Percentiles rank a stretch among this genome's conserved stretches.
Evolutionary conservation across 23 red algal genomes (phyloP).

Genomic region (Gracilaria gracilis): DNA sequence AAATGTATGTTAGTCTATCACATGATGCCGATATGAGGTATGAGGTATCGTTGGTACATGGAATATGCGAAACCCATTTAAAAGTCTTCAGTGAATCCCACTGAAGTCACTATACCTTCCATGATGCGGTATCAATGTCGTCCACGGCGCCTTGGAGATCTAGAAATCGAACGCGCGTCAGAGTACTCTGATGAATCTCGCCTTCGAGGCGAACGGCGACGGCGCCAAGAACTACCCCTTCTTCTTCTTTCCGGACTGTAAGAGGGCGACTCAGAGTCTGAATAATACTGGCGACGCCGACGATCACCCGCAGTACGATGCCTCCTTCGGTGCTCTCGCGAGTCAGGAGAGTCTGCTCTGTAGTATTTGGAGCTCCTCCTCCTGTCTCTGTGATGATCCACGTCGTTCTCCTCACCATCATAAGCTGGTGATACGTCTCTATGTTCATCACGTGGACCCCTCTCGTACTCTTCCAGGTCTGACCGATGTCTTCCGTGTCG

Average conservation of each 20-base stretch:
- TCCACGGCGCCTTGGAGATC: constrained; percentile 7
- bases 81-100: neutral
- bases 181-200: constrained; percentile 14
- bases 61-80: neutral
- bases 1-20: constrained; percentile 40
- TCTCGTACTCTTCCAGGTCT: constrained; percentile 19
- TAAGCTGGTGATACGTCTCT: constrained; percentile 13
- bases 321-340: constrained; percentile 17
- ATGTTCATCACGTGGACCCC: constrained; percentile 4
- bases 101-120: constrained; percentile 39
- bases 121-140: neutral
- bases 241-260: constrained; percentile 19
- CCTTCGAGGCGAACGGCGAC: constrained; percentile 20
- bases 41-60: too few relatives aligned
- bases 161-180: constrained; percentile 8
- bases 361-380: constrained; percentile 23
- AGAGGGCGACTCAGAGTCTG: constrained; percentile 20
- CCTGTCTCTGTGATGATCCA: neutral
- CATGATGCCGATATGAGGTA: neutral
- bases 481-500: constrained; percentile 26
- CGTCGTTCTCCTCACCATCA: constrained; percentile 13
- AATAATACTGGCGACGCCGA: neutral
- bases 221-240: constrained; percentile 14
- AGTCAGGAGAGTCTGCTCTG: neutral
- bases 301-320: neutral